phyloP scores from a whole-genome alignment of 2,329 filamentous ascomycete species.

The Remersonia thermophila region DNA sequence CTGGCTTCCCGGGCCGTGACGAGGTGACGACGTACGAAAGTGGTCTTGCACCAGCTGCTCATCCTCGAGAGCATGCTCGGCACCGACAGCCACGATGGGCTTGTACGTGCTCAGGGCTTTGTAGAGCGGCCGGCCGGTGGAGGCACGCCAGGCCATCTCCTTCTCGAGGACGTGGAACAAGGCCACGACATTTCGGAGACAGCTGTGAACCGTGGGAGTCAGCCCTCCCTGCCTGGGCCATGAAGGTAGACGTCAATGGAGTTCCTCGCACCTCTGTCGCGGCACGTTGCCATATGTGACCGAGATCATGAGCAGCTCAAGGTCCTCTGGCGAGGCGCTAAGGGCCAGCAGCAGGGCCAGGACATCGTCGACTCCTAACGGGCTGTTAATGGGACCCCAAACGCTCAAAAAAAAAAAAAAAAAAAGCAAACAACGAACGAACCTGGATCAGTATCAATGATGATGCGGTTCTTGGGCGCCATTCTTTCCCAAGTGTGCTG shows the following conservation, averaged over 20 bases:
- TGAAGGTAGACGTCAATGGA: no score
- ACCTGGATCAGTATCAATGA: conserved; percentile 93
- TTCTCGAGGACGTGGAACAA: conserved; percentile 87
- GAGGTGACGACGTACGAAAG: conserved; percentile 55
- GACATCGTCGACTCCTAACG: conserved; percentile 72
- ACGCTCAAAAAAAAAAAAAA: no score
- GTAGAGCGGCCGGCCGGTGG: conserved; percentile 58
- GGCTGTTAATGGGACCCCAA: not conserved
- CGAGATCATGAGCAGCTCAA: conserved; percentile 76
- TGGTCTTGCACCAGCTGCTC: conserved; percentile 70
- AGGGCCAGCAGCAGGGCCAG: conserved; percentile 80
- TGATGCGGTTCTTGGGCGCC: conserved; percentile 63
- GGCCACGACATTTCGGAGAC: conserved; percentile 75
- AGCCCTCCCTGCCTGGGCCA: no score
- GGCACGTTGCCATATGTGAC: conserved; percentile 92
- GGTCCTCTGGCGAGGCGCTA: conserved; percentile 66
- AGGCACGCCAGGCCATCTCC: conserved; percentile 71
- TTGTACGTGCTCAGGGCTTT: conserved; percentile 58
- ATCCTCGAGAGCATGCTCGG: conserved; percentile 74
- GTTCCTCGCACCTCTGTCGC: conserved; percentile 57
- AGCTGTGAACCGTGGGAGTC: conserved; percentile 40
- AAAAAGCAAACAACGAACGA: conserved; percentile 1
- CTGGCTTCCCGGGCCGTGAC: no score
- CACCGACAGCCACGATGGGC: conserved; percentile 76
- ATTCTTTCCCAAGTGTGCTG: no score